These are phyloP conservation scores for Biscogniauxia marginata DNA, from an alignment of 2,329 filamentous ascomycete species.

Conservation along the genomic window DNA sequence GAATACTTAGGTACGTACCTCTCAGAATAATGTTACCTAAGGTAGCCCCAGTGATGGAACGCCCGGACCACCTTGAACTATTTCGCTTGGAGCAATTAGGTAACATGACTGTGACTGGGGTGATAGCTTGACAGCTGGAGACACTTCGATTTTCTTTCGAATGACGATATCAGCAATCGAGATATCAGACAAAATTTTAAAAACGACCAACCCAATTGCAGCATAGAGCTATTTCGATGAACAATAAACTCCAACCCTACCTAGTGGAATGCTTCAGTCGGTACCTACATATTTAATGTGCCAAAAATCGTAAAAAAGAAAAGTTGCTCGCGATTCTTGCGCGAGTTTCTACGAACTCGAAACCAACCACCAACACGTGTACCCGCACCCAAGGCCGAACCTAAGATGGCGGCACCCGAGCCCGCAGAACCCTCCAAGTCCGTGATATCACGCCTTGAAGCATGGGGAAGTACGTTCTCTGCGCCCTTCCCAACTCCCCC, in stretches of 20 bases:
- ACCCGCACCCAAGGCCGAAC: neutral
- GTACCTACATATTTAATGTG: neutral
- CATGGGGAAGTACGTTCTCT: constrained; percentile 49
- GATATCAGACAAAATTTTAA: no score
- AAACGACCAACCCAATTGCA: no score
- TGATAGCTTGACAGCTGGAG: neutral
- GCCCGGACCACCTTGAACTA: neutral
- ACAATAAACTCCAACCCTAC: neutral
- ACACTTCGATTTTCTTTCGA: neutral
- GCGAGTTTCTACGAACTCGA: neutral
- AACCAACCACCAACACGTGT: neutral
- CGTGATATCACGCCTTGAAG: constrained; percentile 37
- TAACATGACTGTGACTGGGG: no score
- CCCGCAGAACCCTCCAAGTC: constrained; percentile 33
- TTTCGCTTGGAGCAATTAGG: neutral
- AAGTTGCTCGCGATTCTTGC: neutral
- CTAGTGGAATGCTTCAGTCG: neutral
- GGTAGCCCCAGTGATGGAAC: neutral
- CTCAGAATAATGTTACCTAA: no score
- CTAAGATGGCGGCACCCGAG: constrained; percentile 31
- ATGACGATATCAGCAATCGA: neutral
- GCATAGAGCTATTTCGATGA: no score
- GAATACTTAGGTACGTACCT: neutral
- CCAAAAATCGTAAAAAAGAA: neutral
- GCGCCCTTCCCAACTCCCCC: neutral